phyloP scores from a whole-genome alignment of 306 rosid species.

The Pyrus betulifolia region DNA sequence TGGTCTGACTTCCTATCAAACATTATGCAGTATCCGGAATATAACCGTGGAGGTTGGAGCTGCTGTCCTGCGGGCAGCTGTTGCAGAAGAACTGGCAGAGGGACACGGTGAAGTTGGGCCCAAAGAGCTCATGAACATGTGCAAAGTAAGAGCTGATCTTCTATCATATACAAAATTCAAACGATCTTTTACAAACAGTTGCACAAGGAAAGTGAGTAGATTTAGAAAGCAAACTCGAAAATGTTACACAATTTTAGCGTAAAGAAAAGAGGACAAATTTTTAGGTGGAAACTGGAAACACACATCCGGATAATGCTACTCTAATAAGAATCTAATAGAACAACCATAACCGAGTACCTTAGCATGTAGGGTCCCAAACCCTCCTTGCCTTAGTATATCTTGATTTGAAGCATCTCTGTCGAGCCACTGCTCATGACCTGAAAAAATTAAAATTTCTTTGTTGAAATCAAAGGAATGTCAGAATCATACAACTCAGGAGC shows the following conservation, averaged over 20 bases:
- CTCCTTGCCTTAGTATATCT: neutral
- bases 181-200: neutral
- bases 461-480: neutral
- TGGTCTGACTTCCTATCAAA: conserved; percentile 1
- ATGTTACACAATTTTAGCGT: neutral
- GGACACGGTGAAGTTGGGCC: conserved; percentile 61
- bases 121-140: conserved; percentile 63
- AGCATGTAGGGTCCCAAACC: neutral
- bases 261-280: neutral
- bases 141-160: conserved; percentile 45
- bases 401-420: neutral
- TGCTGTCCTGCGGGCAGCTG: conserved; percentile 74
- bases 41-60: conserved; percentile 89
- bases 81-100: conserved; percentile 72
- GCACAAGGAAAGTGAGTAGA: neutral
- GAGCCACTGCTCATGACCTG: neutral
- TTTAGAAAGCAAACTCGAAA: neutral
- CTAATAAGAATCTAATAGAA: neutral
- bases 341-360: neutral
- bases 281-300: neutral
- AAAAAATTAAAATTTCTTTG: neutral
- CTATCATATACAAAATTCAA: neutral
- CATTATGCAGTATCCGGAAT: conserved; percentile 55
- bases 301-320: neutral
- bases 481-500: neutral